These are phyloP conservation scores for Syzygium oleosum DNA, from an alignment of 345 rosid species.

Conservation along the genomic window DNA sequence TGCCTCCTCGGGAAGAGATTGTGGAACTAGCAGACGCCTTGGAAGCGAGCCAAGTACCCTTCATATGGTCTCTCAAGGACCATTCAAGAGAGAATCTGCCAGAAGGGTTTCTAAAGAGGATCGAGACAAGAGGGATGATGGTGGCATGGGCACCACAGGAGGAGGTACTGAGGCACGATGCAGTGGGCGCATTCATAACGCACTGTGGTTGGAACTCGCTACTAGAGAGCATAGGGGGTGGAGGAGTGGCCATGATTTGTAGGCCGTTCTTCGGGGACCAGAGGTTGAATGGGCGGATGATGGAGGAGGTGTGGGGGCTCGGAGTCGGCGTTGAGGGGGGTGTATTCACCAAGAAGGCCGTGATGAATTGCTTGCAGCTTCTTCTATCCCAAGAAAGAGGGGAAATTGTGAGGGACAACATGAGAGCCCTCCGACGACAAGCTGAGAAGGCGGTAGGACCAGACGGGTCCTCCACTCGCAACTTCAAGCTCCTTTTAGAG, in stretches of 20 bases:
- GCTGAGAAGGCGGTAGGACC: slow-evolving; percentile 7
- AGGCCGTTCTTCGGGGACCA: slow-evolving; percentile 35
- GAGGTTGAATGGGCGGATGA: slow-evolving; percentile 23
- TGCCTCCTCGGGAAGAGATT: slow-evolving; percentile 23
- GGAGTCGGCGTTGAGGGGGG: slow-evolving; percentile 12
- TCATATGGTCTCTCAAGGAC: slow-evolving; percentile 34
- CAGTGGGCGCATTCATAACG: slow-evolving; percentile 20
- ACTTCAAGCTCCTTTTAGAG: slow-evolving; percentile 6
- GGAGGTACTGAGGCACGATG: slow-evolving; percentile 11
- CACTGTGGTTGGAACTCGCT: slow-evolving; percentile 35
- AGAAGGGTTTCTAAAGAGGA: slow-evolving; percentile 22
- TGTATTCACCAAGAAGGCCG: slow-evolving; percentile 4
- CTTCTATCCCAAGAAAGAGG: slow-evolving; percentile 9
- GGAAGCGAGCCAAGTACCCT: slow-evolving; percentile 16
- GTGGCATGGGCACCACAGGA: slow-evolving; percentile 33
- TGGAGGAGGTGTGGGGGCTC: slow-evolving; percentile 17
- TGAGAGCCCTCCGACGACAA: background rate
- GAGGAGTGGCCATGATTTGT: slow-evolving; percentile 29
- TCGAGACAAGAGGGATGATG: slow-evolving; percentile 14
- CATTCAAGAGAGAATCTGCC: slow-evolving; percentile 14
- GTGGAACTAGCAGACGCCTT: slow-evolving; percentile 24
- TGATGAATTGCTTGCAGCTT: background rate
- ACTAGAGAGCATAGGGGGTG: slow-evolving; percentile 20
- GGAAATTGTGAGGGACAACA: slow-evolving; percentile 9
- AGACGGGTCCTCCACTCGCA: slow-evolving; percentile 8